phyloP scores from a whole-genome alignment of 176 grass and related monocot genomes.

The Dactylis glomerata region DNA sequence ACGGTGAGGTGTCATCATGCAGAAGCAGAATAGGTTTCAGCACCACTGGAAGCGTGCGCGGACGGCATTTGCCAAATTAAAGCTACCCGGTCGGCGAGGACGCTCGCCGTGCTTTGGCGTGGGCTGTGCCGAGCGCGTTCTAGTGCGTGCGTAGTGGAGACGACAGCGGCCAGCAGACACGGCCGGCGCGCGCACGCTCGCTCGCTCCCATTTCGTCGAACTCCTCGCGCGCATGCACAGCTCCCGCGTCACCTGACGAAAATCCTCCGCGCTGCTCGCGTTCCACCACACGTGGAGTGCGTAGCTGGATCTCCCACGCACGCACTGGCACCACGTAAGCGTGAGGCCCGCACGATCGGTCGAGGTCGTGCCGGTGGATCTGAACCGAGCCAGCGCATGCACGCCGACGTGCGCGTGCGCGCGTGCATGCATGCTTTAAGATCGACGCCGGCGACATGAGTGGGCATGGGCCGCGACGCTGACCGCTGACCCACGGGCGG shows the following conservation, averaged over 20 bases:
- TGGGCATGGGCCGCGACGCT: too few species aligned
- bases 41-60: too few species aligned
- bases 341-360: not conserved
- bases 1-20: too few species aligned
- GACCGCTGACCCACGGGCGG: too few species aligned
- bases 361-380: not conserved
- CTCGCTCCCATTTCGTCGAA: not conserved
- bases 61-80: too few species aligned
- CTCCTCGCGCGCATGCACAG: not conserved
- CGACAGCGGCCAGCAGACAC: not conserved
- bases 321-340: not conserved
- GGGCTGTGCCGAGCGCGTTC: not conserved
- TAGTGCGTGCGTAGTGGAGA: not conserved
- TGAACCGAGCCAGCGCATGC: not conserved
- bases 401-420: too few species aligned
- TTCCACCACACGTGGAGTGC: not conserved
- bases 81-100: not conserved
- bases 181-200: not conserved
- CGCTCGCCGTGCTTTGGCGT: too few species aligned
- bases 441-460: too few species aligned
- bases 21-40: too few species aligned
- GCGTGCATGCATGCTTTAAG: too few species aligned
- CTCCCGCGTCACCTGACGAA: not conserved
- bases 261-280: not conserved
- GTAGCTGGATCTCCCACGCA: not conserved